These are phyloP conservation scores for Fusarium hostae DNA, from an alignment of 2,329 filamentous ascomycete genomes.

Conservation along the genomic window DNA sequence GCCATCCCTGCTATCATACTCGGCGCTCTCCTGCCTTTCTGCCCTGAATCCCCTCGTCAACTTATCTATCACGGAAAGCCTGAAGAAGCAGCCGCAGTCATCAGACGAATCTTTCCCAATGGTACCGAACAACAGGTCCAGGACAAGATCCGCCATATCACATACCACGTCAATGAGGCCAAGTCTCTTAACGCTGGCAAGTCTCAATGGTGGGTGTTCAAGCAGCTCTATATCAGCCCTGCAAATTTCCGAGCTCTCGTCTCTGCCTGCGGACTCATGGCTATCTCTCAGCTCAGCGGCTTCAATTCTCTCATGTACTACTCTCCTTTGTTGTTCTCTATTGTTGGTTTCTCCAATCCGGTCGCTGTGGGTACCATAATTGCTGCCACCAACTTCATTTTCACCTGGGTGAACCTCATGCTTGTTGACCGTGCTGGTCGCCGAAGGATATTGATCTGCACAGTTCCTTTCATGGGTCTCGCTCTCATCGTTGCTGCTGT, in stretches of 20 bases:
- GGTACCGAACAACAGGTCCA: constrained; percentile 56
- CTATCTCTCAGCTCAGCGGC: constrained; percentile 61
- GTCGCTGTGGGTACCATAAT: constrained; percentile 58
- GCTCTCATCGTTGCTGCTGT: constrained; percentile 56
- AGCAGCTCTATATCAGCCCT: constrained; percentile 57
- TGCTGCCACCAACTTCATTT: constrained; percentile 60
- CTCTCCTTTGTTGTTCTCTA: constrained; percentile 59
- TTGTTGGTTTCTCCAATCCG: constrained; percentile 62
- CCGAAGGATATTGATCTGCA: constrained; percentile 56
- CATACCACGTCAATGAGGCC: constrained; percentile 51
- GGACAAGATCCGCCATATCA: constrained; percentile 57
- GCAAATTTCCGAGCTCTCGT: constrained; percentile 58
- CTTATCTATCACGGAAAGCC: constrained; percentile 55
- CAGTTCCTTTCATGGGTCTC: constrained; percentile 57
- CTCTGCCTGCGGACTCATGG: constrained; percentile 62
- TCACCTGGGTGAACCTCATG: constrained; percentile 60
- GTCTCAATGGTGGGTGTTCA: constrained; percentile 54
- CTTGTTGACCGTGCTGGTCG: constrained; percentile 59
- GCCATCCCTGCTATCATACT: constrained; percentile 60
- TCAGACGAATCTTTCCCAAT: constrained; percentile 54
- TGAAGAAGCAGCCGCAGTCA: constrained; percentile 53
- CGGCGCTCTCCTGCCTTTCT: constrained; percentile 55
- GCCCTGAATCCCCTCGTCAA: constrained; percentile 61
- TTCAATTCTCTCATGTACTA: constrained; percentile 66
- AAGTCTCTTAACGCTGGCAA: constrained; percentile 54